phyloP scores from a whole-genome alignment of 768 basidiomycete genomes.

The Kondoa subrosea region DNA sequence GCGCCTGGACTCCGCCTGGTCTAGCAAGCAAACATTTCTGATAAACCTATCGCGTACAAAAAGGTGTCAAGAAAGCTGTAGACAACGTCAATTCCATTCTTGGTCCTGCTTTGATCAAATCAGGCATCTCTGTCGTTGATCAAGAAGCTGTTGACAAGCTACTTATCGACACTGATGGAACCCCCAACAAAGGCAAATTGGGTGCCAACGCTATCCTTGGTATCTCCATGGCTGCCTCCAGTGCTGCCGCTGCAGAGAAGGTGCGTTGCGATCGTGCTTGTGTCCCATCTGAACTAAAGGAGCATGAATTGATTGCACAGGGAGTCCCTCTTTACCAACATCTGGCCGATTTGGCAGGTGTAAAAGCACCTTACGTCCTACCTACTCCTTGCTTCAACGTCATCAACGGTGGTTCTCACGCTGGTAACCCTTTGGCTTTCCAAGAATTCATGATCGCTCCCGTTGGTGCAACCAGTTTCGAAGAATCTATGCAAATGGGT shows the following conservation, averaged over 20 bases:
- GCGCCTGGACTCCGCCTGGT: constrained; percentile 25
- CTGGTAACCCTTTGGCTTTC: constrained; percentile 99
- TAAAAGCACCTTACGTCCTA: constrained; percentile 82
- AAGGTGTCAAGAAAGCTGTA: constrained; percentile 87
- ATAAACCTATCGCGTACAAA: neutral
- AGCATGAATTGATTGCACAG: constrained; percentile 26
- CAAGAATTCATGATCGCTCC: constrained; percentile 99
- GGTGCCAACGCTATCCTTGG: constrained; percentile 99
- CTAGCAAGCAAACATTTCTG: constrained; percentile 13
- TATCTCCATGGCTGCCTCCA: constrained; percentile 85
- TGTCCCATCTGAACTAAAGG: neutral
- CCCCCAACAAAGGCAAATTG: constrained; percentile 96
- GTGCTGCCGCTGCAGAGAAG: constrained; percentile 88
- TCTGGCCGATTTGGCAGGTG: constrained; percentile 85
- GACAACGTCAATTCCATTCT: constrained; percentile 82
- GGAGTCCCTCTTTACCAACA: constrained; percentile 88
- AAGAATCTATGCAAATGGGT: constrained; percentile 96
- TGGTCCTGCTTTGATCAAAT: constrained; percentile 70
- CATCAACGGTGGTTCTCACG: constrained; percentile 99
- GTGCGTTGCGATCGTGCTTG: constrained; percentile 24
- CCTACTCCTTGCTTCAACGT: constrained; percentile 94
- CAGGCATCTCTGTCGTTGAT: constrained; percentile 61
- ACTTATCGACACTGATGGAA: constrained; percentile 93
- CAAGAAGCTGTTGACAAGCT: constrained; percentile 96
- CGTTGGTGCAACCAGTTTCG: constrained; percentile 75